Evolutionary conservation across 495 filamentous ascomycete genomes (phyloP).

Genomic region (Penicillium goetzii): DNA sequence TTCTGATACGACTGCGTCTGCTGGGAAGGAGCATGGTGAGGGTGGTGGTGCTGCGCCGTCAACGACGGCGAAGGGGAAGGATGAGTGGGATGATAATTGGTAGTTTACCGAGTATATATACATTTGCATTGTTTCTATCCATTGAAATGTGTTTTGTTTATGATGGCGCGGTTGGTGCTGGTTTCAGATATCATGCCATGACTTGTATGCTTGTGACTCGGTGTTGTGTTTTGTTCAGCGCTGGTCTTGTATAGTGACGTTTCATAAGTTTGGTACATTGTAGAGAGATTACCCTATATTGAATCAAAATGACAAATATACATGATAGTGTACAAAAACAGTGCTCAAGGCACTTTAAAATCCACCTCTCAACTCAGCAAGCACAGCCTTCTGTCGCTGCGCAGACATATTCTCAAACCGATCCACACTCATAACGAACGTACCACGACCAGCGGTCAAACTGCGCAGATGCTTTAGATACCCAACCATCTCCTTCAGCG

Average conservation of each 20-base stretch:
- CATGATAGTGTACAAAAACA: slow-evolving; percentile 5
- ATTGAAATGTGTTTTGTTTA: slow-evolving; percentile 12
- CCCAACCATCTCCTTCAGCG: slow-evolving; percentile 94
- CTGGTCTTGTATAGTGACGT: neutral
- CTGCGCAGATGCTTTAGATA: slow-evolving; percentile 90
- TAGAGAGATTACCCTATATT: slow-evolving; percentile 6
- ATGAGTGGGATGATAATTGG: slow-evolving; percentile 72
- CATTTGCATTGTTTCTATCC: slow-evolving; percentile 9
- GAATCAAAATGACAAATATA: neutral
- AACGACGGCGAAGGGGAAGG: slow-evolving; percentile 47
- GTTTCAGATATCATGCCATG: slow-evolving; percentile 13
- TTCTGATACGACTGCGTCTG: slow-evolving; percentile 36
- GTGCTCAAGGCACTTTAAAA: slow-evolving; percentile 26
- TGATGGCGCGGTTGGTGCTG: slow-evolving; percentile 6
- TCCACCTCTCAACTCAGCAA: slow-evolving; percentile 53
- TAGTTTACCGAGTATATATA: slow-evolving; percentile 36
- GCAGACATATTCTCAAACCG: slow-evolving; percentile 84
- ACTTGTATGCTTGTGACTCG: too few relatives aligned
- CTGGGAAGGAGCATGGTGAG: slow-evolving; percentile 43
- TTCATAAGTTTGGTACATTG: slow-evolving; percentile 10
- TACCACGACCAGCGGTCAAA: slow-evolving; percentile 85
- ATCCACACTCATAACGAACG: slow-evolving; percentile 90
- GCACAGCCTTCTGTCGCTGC: slow-evolving; percentile 59
- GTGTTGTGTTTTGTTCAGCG: slow-evolving; percentile 12
- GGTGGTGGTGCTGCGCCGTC: slow-evolving; percentile 38